A percentile compares a stretch with the other conserved stretches of the same genome.
These are phyloP conservation scores for Eragrostis curvula DNA, from an alignment of 176 grass and related monocot species.

Conservation along the genomic window DNA sequence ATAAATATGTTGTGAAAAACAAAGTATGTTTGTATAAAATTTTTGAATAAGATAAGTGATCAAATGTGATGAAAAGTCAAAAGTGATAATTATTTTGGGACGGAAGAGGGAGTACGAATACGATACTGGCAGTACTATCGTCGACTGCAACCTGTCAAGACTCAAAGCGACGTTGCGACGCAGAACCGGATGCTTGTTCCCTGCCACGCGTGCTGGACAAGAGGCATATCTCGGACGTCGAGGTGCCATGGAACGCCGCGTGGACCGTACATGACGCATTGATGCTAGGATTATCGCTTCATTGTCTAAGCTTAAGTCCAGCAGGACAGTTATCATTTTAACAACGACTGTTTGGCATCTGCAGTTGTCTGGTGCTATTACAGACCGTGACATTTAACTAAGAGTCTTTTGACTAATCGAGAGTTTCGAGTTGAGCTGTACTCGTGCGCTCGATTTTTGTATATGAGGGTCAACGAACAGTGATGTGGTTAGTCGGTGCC, in stretches of 20 bases:
- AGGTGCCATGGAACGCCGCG: not conserved
- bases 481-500: not conserved
- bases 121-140: too few relatives aligned
- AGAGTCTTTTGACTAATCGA: not conserved
- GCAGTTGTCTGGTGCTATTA: not conserved
- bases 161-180: too few relatives aligned
- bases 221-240: conserved; percentile 1
- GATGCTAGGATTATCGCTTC: not conserved
- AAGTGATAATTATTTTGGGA: too few relatives aligned
- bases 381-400: not conserved
- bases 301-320: not conserved
- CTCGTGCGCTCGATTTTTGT: too few relatives aligned
- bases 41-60: too few relatives aligned
- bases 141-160: too few relatives aligned
- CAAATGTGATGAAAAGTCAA: too few relatives aligned
- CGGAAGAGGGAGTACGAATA: too few relatives aligned
- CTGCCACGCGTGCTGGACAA: not conserved
- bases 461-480: not conserved
- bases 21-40: too few relatives aligned
- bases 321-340: not conserved
- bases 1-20: too few relatives aligned
- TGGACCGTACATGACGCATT: not conserved
- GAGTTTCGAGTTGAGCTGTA: not conserved
- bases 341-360: not conserved
- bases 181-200: not conserved